Evolutionary conservation across 2,329 filamentous ascomycete species (phyloP), one percentile per base, ranked within the genome.

Genomic region (Claviceps sp.): DNA sequence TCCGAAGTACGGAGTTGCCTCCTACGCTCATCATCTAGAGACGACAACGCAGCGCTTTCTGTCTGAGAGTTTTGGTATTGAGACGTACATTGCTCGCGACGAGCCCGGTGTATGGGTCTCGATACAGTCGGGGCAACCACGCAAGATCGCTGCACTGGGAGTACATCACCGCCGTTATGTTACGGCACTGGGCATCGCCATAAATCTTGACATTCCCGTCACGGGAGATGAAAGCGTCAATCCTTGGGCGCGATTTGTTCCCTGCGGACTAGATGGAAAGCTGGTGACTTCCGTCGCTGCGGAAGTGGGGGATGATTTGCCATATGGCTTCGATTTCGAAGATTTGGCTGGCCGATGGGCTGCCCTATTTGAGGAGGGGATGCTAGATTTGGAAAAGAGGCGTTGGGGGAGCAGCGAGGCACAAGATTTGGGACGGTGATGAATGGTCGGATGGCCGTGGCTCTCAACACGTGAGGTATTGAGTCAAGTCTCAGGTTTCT

Each of bases 141-240:
- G 76, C 60, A 98, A 97, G 72, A 89, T 98, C 58, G 88, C 88
- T 0, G 89, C 90, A 0, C 72, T 97, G 43, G 93, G 93, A 1
- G 88, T 98, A n/a, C 90, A 97, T 69, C 77, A 96, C 56, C 74
- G 89, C 14, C 74, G 91, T 45, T 83, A 94, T 66, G 77, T 97
- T 39, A 89, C 83, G 23, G 87, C 84, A 54, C 85, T 94, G 65
- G 93, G 93, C 6, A 75, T 95, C 37, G 90, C 87, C 2, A 64
- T 96, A 64, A 88, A 95, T 73, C 69, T 88, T n/a, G 69, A 71
- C 57, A 80, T 83, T 52, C 79, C 86, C 1, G 68, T 72, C 1
- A 50, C 56, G 1, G 72, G 71, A 0, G 45, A 54, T 46, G 63
- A 65, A 50, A 54, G 55, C 6, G 55, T 55, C 3, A 79, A 80